Base-by-base conservation (phyloP, 805 yeast genomes). In the Suhomyces emberorum region DNA sequence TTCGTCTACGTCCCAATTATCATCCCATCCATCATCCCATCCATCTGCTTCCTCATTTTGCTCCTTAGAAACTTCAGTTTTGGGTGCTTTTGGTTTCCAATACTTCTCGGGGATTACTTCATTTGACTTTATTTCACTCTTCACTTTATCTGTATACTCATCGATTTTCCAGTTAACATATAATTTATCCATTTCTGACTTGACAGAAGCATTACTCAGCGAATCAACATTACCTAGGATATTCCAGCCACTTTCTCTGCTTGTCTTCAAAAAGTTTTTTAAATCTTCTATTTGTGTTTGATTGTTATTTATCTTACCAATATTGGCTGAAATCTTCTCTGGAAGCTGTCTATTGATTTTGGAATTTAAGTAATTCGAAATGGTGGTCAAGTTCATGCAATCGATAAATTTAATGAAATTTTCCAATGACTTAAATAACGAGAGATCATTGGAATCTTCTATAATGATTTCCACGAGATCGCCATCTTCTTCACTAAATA, bases 141-240 rank as follows among this genome's bases (percentile, higher is more conserved):
- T 48, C 14, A 66, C 49, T 32, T 45, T 44, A 27, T 60, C 53
- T 24, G 67, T 57, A 41, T 55, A 64, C 28, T 54, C 57, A 29
- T 63, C 65, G 10, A 54, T 40, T 3, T 57, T 37, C 64, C 67
- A 65, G 31, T 64, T 54, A 23, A 42, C 28, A 38, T 64, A 52
- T 22, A 65, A 47, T 14, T 43, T 46, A 23, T 55, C 46, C 32
- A 66, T 46, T 15, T 55, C 49, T 5, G 52, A 57, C 12, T 52
- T 44, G 17, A 59, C 39, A 48, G 46, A 15, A 36, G 44, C 6
- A 38, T 41, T 7, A 50, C 39, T 29, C 24, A 39, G 28, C 43
- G 42, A 12, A 36, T 42, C 24, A 15, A 40, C 26, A 11, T 34
- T 30, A 7, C 28, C 26, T 11, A 40, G 22, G 20, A 60, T 38